phyloP scores from a whole-genome alignment of 805 yeast species.

The Zygoascus biomembranicola region DNA sequence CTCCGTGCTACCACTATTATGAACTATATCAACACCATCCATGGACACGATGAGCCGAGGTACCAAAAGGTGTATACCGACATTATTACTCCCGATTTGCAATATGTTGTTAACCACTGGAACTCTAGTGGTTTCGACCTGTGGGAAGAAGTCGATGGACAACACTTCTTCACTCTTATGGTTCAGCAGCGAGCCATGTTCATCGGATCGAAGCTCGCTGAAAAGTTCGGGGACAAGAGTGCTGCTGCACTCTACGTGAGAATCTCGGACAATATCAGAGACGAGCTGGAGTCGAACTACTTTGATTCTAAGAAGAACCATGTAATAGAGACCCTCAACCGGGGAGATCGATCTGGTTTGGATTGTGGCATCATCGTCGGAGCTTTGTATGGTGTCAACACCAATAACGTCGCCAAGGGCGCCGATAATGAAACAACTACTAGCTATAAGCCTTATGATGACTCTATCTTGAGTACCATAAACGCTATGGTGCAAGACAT shows the following conservation, averaged over 20 bases:
- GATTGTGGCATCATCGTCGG: conserved; percentile 69
- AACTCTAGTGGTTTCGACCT: conserved; percentile 62
- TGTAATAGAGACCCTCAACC: conserved; percentile 61
- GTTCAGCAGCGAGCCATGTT: conserved; percentile 64
- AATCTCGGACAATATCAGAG: conserved; percentile 2
- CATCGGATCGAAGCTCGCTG: conserved; percentile 40
- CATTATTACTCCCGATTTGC: conserved; percentile 61
- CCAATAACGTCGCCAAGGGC: conserved; percentile 1
- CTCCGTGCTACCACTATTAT: conserved; percentile 60
- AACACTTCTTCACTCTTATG: conserved; percentile 72
- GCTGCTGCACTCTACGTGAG: background rate
- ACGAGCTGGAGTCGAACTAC: conserved; percentile 6
- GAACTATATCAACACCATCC: conserved; percentile 35
- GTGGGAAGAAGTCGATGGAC: conserved; percentile 81
- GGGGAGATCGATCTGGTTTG: conserved; percentile 54
- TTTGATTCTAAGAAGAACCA: conserved; percentile 35
- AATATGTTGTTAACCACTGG: conserved; percentile 60
- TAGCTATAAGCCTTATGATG: conserved; percentile 22
- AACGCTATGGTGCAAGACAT: conserved; percentile 55
- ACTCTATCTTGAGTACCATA: conserved; percentile 35
- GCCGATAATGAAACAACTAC: conserved; percentile 11
- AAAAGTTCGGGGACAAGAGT: conserved; percentile 19
- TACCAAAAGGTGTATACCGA: conserved; percentile 40
- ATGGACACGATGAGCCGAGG: conserved; percentile 2
- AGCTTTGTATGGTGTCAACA: conserved; percentile 25